Percentiles rank a stretch among this genome's conserved stretches.
Conservation (phyloP, 768 basidiomycete species). For the Mycena floridula region DNA sequence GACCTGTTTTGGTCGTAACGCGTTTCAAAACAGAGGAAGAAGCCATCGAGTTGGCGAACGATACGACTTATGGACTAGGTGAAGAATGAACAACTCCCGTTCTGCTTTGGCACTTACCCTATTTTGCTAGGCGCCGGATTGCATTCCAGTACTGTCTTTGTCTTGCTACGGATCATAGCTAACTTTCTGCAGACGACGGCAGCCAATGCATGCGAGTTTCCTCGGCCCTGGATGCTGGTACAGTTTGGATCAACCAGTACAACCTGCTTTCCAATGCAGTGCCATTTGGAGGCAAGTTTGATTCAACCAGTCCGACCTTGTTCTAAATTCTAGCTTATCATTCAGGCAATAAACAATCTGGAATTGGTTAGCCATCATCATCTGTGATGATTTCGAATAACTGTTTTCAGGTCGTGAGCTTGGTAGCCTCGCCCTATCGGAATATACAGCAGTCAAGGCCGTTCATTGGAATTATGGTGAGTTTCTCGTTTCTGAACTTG, state of each 20-base stretch:
- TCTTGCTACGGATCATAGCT: too few relatives aligned
- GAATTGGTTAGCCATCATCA: constrained; percentile 69
- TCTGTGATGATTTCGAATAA: too few relatives aligned
- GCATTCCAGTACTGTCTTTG: too few relatives aligned
- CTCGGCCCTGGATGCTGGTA: constrained; percentile 81
- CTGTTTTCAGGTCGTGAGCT: constrained; percentile 76
- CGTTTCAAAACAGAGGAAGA: constrained; percentile 86
- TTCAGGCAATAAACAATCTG: too few relatives aligned
- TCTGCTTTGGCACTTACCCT: too few relatives aligned
- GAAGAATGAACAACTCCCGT: too few relatives aligned
- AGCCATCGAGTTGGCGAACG: constrained; percentile 78
- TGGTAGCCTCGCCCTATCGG: constrained; percentile 75
- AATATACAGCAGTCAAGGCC: constrained; percentile 73
- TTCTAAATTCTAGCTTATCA: too few relatives aligned
- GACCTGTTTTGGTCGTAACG: constrained; percentile 82
- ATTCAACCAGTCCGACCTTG: too few relatives aligned
- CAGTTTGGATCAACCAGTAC: constrained; percentile 93
- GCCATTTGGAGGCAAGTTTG: constrained; percentile 95
- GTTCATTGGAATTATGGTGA: constrained; percentile 83
- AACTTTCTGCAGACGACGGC: constrained; percentile 77
- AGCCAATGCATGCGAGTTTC: constrained; percentile 88
- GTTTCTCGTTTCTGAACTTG: too few relatives aligned
- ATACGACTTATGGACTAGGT: constrained; percentile 85
- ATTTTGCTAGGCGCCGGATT: too few relatives aligned
- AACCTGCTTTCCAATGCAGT: constrained; percentile 79